These are phyloP conservation scores for Glycine latifolia DNA, from an alignment of 306 rosid species.

Conservation along the genomic window DNA sequence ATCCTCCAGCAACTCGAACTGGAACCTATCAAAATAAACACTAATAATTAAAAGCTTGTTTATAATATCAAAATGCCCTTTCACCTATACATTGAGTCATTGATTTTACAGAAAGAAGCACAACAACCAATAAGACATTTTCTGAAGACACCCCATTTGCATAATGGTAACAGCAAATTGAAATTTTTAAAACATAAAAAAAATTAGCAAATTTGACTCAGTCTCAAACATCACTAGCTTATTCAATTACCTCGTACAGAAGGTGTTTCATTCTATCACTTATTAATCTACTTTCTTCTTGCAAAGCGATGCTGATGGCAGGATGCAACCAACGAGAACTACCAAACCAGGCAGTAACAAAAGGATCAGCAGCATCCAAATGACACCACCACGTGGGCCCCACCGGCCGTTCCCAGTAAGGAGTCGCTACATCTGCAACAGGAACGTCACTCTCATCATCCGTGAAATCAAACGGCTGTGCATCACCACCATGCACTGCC, in stretches of 20 bases:
- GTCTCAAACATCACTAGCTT: background rate
- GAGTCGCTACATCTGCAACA: conserved; percentile 75
- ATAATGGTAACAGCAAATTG: background rate
- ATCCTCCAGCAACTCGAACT: background rate
- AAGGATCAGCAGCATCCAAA: conserved; percentile 76
- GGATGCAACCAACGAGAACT: conserved; percentile 89
- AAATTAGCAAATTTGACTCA: background rate
- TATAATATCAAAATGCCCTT: too few relatives aligned
- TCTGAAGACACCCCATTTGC: conserved; percentile 1
- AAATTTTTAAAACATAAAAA: background rate
- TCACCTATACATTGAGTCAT: conserved; percentile 13
- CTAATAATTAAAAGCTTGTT: too few relatives aligned
- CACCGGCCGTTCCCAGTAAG: conserved; percentile 83
- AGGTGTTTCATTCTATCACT: conserved; percentile 90
- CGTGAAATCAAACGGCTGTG: conserved; percentile 42
- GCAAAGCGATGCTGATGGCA: conserved; percentile 80
- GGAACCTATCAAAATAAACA: too few relatives aligned
- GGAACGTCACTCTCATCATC: conserved; percentile 55
- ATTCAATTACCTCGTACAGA: conserved; percentile 67
- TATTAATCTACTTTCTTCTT: conserved; percentile 78
- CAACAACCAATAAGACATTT: background rate
- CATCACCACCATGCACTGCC: conserved; percentile 48
- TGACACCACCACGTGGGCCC: conserved; percentile 98
- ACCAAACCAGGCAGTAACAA: conserved; percentile 68
- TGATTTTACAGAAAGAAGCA: conserved; percentile 12